Evolutionary conservation across 768 basidiomycete genomes (phyloP), one percentile per base, ranked within the genome.

Genomic region (Tulasnella sp.): DNA sequence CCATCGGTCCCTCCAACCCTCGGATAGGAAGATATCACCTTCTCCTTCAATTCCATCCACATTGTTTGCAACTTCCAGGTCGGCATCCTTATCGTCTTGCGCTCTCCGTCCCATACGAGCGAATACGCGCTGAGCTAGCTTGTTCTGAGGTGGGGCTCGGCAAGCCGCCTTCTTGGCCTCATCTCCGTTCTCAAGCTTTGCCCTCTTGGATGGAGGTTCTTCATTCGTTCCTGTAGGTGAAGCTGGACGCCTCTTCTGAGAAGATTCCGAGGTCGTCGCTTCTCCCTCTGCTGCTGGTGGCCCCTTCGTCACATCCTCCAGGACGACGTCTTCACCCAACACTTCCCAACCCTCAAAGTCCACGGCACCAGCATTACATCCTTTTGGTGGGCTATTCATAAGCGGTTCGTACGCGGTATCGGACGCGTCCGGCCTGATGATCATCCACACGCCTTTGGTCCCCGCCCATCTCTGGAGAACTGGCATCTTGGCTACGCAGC

Each of bases 1-100:
- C 89, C 89, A 91, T n/a, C 82, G 76, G 41, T 80, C 73, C 60
- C 85, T 79, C 71, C 83, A 91, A 17, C 80, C 82, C 21, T 84
- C 80, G 0, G 79, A 80, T 48, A 91, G 72, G 69, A 91, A 91
- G 29, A 89, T 67, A 64, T 91, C 89, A 0, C 87, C 86, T 2
- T 77, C 72, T 25, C 85, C 80, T 15, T 80, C 67, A 43, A 68
- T 68, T 9, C 19, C 51, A 7, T 65, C 54, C 52, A 65, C 5
- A 8, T 56, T 42, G 27, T 43, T 43, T n/a, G 27, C 31, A n/a
- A 56, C 24, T 15, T 43, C 21, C 10, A 55, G 17, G n/a, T 22
- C 21, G 0, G 52, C 52, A 56, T 56, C 43, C 2, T 43, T 2
- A 46, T 0, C 27, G 22, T 27, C 30, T 22, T 31, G 9, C n/a